These are phyloP conservation scores for Lipomyces sp. DNA, from an alignment of 805 yeast species.

Conservation along the genomic window DNA sequence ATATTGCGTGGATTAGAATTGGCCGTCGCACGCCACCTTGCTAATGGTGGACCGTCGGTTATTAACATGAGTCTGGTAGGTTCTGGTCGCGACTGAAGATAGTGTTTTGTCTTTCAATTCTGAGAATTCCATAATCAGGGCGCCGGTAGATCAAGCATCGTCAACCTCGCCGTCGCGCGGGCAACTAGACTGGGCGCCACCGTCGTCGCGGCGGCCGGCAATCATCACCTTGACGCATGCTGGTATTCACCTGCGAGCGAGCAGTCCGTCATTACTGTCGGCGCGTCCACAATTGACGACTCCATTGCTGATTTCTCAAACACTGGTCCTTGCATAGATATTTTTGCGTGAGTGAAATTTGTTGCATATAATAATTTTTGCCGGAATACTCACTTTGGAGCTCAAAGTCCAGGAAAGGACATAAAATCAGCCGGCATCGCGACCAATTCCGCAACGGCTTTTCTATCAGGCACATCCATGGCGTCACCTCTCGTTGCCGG, in stretches of 20 bases:
- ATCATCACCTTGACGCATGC: slow-evolving; percentile 92
- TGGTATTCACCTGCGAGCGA: slow-evolving; percentile 86
- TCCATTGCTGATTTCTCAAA: slow-evolving; percentile 13
- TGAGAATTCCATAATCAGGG: slow-evolving; percentile 22
- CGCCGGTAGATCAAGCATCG: slow-evolving; percentile 56
- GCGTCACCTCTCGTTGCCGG: slow-evolving; percentile 97
- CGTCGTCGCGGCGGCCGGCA: slow-evolving; percentile 96
- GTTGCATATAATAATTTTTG: slow-evolving; percentile 59
- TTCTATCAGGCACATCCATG: slow-evolving; percentile 82
- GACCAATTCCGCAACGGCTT: slow-evolving; percentile 33
- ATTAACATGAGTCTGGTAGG: slow-evolving; percentile 74
- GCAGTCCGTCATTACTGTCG: slow-evolving; percentile 77
- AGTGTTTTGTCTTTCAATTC: slow-evolving; percentile 9
- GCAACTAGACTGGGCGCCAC: slow-evolving; percentile 87
- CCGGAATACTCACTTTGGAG: slow-evolving; percentile 45
- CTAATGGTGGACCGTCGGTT: slow-evolving; percentile 39
- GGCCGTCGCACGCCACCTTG: slow-evolving; percentile 71
- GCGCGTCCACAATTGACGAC: slow-evolving; percentile 14
- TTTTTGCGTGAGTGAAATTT: slow-evolving; percentile 50
- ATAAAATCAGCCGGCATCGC: slow-evolving; percentile 60
- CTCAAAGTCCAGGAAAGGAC: slow-evolving; percentile 67
- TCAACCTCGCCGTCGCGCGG: slow-evolving; percentile 86
- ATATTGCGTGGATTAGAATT: slow-evolving; percentile 83
- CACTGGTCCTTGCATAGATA: slow-evolving; percentile 13
- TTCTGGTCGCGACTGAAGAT: slow-evolving; percentile 50